Conservation (phyloP, 805 yeast genomes). For the Scheffersomyces coipomensis region DNA sequence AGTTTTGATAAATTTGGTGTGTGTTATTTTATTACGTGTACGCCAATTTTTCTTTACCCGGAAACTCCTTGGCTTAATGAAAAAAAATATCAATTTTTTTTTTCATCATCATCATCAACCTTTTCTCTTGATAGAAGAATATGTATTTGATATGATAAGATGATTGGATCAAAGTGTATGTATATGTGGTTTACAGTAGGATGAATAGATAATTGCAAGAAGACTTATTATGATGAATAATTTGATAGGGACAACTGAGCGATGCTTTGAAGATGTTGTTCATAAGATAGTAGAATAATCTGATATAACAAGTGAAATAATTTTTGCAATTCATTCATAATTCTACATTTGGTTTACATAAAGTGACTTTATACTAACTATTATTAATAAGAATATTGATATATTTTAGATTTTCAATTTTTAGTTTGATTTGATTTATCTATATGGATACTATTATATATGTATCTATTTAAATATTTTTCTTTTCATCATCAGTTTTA, state of each 20-base stretch:
- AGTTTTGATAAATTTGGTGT: no score
- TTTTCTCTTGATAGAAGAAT: no score
- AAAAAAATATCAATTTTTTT: not conserved
- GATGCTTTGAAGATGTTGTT: constrained; percentile 20
- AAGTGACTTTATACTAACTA: not conserved
- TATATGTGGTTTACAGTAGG: not conserved
- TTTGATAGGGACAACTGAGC: constrained; percentile 30
- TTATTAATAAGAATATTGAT: not conserved
- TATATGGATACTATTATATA: no score
- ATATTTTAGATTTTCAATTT: no score
- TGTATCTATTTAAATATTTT: constrained; percentile 14
- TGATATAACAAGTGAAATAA: constrained; percentile 6
- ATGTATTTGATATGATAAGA: not conserved
- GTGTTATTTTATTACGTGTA: no score
- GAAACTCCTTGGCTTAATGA: not conserved
- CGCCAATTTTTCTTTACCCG: no score
- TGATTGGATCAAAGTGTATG: not conserved
- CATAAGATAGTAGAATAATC: constrained; percentile 23
- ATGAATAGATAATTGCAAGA: constrained; percentile 6
- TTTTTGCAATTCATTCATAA: no score
- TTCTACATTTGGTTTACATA: no score
- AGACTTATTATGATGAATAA: constrained; percentile 12
- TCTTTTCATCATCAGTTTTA: constrained; percentile 23
- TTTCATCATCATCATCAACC: not conserved
- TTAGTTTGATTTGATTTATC: no score